Evolutionary conservation across 805 yeast genomes (phyloP), one percentile per base, ranked within the genome.

Genomic region (Metschnikowia corniflorae): DNA sequence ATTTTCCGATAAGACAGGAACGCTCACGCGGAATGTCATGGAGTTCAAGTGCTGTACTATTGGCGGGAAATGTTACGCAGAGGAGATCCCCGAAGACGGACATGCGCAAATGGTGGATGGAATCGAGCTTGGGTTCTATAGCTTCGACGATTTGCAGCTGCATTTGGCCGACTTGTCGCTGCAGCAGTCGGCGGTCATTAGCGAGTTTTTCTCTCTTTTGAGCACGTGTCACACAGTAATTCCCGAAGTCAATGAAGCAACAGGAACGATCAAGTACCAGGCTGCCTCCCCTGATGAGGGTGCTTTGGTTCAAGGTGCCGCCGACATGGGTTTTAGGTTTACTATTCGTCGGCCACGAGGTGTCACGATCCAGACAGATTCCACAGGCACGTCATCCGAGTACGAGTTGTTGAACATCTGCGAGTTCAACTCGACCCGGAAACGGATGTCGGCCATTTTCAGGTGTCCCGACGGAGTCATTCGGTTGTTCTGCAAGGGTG

Each of bases 211-310:
- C 45, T 81, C 89, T 1, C 66, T 89, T 32, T 68, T 93, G 41
- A 86, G 97, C 26, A 80, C 95, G 0, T 93, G 98, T 58, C 99
- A 93, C 54, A 94, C 99, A 0, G 99, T 93, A 26, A 93, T 93
- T 44, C 99, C 99, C 0, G 98, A 93, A 58, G 67, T 75, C 14
- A 73, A 71, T 42, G 79, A 71, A 1, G 68, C 66, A 39, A 55
- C 59, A 3, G 86, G 84, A 0, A 49, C 71, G 2, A 80, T 93
- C 45, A 89, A 86, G 58, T 93, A 94, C 58, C 99, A 93, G 63
- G 98, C 99, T 1, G 96, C 98, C 0, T 89, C 97, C 0, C 98
- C 98, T 0, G 99, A 93, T 65, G 98, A 94, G 68, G 98, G 98
- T 34, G 99, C 99, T 0, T 70, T 93, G 43, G 99, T 93, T 2